Base-by-base conservation (phyloP, 352 stramenopile genomes). In the Globisporangium perplexum region DNA sequence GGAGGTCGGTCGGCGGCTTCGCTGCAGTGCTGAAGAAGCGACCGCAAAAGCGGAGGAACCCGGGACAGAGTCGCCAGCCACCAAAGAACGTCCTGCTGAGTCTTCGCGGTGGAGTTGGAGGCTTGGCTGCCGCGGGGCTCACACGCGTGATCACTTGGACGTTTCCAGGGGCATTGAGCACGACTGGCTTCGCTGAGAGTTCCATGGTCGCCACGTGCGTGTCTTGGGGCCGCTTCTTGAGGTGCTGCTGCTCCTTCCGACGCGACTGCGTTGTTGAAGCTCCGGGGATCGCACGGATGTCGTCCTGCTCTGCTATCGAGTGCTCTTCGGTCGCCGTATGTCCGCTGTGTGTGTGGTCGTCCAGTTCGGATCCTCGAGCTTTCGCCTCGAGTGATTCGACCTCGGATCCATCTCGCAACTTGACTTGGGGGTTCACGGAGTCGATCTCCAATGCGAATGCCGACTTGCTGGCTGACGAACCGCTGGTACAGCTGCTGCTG, bases 31-130 rank as follows among this genome's bases (percentile, higher is more conserved):
- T 64, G 41, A 89, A 81, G 55, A 75, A 82, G n/a, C 76, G 75
- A 33, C 86, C 74, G 41, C 76, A 87, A 47, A 89, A 79, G 46
- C 76, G 75, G 26, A 86, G 55, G 35, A 89, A 80, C n/a, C 76
- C 78, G 22, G 78, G 75, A 51, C 75, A 89, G 33, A 89, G 71
- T 30, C 81, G 75, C 57, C 73, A 82, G 39, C 66, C 63, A 53
- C 63, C 62, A 14, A 66, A 60, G 26, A 50, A 59, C 11, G 55
- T 12, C 24, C 23, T 26, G 20, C 15, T 50, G 23, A 8, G 26
- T 33, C 38, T 38, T 30, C 38, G 36, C 20, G 17, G 49, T 11
- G 50, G 30, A 14, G 47, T 42, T 11, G 55, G 4, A 14, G 31
- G n/a, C 26, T 51, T 51, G n/a, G 22, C n/a, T 3, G 18, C 41